Evolutionary conservation across 805 yeast species (phyloP), one percentile per base, ranked within the genome.

Genomic region (Yarrowia yakushimensis): DNA sequence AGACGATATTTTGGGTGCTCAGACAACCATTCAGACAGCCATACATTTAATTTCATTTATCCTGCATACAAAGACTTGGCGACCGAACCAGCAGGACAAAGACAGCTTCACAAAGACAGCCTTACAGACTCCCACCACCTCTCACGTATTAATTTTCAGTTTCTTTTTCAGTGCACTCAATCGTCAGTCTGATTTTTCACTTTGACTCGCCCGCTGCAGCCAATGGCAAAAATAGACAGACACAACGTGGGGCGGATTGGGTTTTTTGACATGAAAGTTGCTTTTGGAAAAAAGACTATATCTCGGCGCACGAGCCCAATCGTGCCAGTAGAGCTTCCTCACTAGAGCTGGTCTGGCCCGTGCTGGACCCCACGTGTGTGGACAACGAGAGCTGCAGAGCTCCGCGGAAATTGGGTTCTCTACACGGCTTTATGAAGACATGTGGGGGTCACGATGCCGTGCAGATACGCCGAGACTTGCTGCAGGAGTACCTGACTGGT

Each of bases 371-470:
- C 48, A 42, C 48, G 48, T 42, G 48, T 41, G 46, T 15, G 6
- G 23, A 41, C 10, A 30, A 15, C 30, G 9, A 41, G 46, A 41
- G 46, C 23, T 13, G 46, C 46, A 41, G 46, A 41, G 30, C 46
- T 41, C 46, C 46, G n/a, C 46, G 46, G 46, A 41, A 41, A 41
- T 41, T 41, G 46, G 46, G 46, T 41, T 41, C 34, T 31, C 15
- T 31, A 2, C 34, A 31, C 6, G 34, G 17, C 34, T 17, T 2
- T 7, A 31, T 13, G 34, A 15, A 13, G 17, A 31, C 34, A 13
- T 31, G 34, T 31, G 34, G 17, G 34, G 34, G 34, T n/a, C n/a
- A n/a, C n/a, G n/a, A n/a, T n/a, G n/a, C n/a, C n/a, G n/a, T n/a
- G 31, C 12, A 9, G 31, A 28, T 3, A 28, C 12, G 31, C 31